phyloP scores from a whole-genome alignment of 768 basidiomycete species.

The Rhodotorula sphaerocarpa region DNA sequence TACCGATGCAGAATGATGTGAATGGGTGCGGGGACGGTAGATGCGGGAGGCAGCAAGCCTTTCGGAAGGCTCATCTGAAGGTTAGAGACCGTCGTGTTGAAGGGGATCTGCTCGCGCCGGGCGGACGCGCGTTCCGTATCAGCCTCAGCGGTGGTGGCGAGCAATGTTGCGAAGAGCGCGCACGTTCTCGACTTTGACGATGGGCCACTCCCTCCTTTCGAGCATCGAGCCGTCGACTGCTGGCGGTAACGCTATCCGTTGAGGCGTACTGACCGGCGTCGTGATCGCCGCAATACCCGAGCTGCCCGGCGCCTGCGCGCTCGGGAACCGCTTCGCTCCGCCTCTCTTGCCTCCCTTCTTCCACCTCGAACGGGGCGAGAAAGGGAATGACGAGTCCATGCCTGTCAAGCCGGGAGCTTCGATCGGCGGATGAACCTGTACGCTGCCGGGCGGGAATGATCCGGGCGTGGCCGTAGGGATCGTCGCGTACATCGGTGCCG shows the following conservation, averaged over 20 bases:
- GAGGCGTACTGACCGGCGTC: too few relatives aligned
- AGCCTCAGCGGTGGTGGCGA: accelerated
- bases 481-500: not conserved
- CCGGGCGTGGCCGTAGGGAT: not conserved
- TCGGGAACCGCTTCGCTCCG: too few relatives aligned
- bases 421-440: not conserved
- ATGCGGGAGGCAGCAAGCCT: not conserved
- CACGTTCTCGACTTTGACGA: conserved; percentile 30
- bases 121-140: too few relatives aligned
- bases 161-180: not conserved
- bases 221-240: not conserved
- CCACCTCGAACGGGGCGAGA: too few relatives aligned
- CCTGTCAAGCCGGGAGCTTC: not conserved
- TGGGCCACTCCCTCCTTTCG: conserved; percentile 3
- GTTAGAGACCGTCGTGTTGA: conserved; percentile 2
- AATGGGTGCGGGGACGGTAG: conserved; percentile 11
- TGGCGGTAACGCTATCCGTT: too few relatives aligned
- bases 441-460: not conserved
- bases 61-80: conserved; percentile 14
- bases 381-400: too few relatives aligned
- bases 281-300: too few relatives aligned
- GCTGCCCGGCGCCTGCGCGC: too few relatives aligned
- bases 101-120: conserved; percentile 24
- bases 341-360: too few relatives aligned
- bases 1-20: conserved; percentile 34